Percentiles rank a stretch among this genome's conserved stretches.
Conservation (phyloP, 2,329 filamentous ascomycete species). For the Seiridium unicorne region DNA sequence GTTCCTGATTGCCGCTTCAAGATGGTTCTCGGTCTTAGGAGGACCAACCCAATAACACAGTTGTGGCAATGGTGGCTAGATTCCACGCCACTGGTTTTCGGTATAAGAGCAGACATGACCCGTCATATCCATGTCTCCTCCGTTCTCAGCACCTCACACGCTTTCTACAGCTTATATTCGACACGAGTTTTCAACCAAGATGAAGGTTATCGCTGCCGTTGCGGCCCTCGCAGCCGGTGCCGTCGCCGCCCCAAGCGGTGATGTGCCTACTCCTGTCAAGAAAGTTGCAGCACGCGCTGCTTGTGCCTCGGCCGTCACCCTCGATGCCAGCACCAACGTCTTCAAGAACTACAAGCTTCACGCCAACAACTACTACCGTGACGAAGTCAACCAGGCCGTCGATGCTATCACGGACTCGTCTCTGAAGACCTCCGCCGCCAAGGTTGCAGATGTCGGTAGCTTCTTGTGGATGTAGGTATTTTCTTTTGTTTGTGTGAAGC, state of each 20-base stretch:
- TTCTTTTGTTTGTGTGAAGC: not conserved
- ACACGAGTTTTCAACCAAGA: conserved; percentile 13
- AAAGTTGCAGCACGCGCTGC: conserved; percentile 9
- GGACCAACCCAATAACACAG: not conserved
- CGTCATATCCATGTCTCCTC: conserved; percentile 8
- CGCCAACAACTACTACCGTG: conserved; percentile 29
- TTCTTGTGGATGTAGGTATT: conserved; percentile 51
- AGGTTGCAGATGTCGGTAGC: conserved; percentile 52
- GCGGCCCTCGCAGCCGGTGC: conserved; percentile 25
- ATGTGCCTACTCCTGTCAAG: conserved; percentile 3
- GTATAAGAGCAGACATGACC: conserved; percentile 24
- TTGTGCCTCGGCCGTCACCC: conserved; percentile 24
- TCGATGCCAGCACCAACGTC: conserved; percentile 29
- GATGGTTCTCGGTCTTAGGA: conserved; percentile 1
- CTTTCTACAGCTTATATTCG: conserved; percentile 19
- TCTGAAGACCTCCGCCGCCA: conserved; percentile 51
- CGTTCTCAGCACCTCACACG: conserved; percentile 15
- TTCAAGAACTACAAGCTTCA: conserved; percentile 28
- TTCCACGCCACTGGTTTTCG: not conserved
- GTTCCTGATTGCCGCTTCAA: conserved; percentile 27
- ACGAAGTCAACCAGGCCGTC: conserved; percentile 25
- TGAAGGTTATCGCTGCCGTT: conserved; percentile 27
- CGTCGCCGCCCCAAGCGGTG: conserved; percentile 21
- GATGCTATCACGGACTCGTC: conserved; percentile 36
- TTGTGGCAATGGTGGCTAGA: conserved; percentile 1